Percentiles rank a stretch among this genome's conserved stretches.
Evolutionary conservation across 805 yeast genomes (phyloP).

Genomic region (Wickerhamiella qilinensis): DNA sequence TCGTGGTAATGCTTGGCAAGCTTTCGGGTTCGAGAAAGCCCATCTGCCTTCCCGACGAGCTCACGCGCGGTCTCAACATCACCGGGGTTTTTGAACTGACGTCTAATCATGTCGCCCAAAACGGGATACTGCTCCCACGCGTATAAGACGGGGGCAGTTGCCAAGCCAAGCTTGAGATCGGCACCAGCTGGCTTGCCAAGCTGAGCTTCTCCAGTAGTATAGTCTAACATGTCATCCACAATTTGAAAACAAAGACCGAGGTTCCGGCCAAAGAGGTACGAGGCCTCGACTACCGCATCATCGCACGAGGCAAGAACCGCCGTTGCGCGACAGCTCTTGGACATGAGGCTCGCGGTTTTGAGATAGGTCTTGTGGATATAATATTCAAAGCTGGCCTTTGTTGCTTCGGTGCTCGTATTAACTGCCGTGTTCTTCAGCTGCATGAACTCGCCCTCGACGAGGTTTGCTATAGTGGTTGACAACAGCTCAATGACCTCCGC

Average conservation of each 20-base stretch:
- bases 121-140: conserved; percentile 87
- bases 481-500: conserved; percentile 95
- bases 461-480: conserved; percentile 89
- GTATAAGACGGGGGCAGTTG: conserved; percentile 89
- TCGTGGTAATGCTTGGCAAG: conserved; percentile 69
- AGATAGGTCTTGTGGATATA: conserved; percentile 89
- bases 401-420: conserved; percentile 33
- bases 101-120: conserved; percentile 64
- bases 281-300: conserved; percentile 58
- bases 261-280: conserved; percentile 84
- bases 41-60: conserved; percentile 55
- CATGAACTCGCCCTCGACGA: conserved; percentile 98
- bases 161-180: conserved; percentile 81
- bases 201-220: conserved; percentile 68
- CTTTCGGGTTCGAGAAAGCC: conserved; percentile 57
- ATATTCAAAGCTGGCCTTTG: conserved; percentile 67
- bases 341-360: conserved; percentile 87
- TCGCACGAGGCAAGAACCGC: conserved; percentile 83
- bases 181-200: conserved; percentile 95
- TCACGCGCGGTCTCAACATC: conserved; percentile 71
- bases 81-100: conserved; percentile 67
- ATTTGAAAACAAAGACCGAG: conserved; percentile 91
- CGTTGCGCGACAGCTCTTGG: conserved; percentile 83
- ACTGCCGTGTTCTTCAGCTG: conserved; percentile 87
- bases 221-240: conserved; percentile 92